Evolutionary conservation across 108 stramenopile genomes (phyloP).

Genomic region (Aurantiochytrium sp.): DNA sequence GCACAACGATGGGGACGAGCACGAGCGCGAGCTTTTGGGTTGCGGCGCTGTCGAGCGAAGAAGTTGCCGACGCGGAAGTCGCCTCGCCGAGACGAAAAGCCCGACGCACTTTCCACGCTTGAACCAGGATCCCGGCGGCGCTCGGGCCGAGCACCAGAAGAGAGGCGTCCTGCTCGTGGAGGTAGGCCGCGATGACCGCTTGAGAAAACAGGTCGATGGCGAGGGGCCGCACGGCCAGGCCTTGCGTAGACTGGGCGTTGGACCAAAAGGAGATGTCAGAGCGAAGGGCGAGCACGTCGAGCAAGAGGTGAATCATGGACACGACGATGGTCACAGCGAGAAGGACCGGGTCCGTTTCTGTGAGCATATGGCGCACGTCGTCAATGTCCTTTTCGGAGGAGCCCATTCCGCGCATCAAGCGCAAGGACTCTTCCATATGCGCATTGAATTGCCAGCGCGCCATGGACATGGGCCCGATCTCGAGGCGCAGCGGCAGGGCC

Average conservation of each 20-base stretch:
- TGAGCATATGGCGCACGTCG: slow-evolving; percentile 52
- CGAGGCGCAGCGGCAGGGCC: slow-evolving; percentile 47
- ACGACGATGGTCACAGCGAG: slow-evolving; percentile 62
- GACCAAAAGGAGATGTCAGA: slow-evolving; percentile 79
- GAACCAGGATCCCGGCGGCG: slow-evolving; percentile 67
- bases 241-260: slow-evolving; percentile 69
- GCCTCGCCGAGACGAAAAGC: slow-evolving; percentile 46
- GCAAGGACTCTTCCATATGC: slow-evolving; percentile 59
- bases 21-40: slow-evolving; percentile 63
- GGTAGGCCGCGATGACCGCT: slow-evolving; percentile 69
- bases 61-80: too few species aligned
- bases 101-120: slow-evolving; percentile 69
- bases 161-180: slow-evolving; percentile 71
- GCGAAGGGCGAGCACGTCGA: slow-evolving; percentile 76
- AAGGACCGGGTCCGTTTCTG: slow-evolving; percentile 64
- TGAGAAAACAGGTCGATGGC: slow-evolving; percentile 69
- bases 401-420: slow-evolving; percentile 52
- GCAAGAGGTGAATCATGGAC: slow-evolving; percentile 66
- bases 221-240: slow-evolving; percentile 65
- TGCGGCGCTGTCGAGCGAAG: slow-evolving; percentile 56
- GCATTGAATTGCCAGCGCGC: slow-evolving; percentile 69
- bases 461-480: slow-evolving; percentile 49
- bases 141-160: slow-evolving; percentile 66
- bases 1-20: slow-evolving; percentile 66
- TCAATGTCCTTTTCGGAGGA: slow-evolving; percentile 37